These are phyloP conservation scores for Auricularia sp. DNA, from an alignment of 768 basidiomycete genomes.

Conservation along the genomic window DNA sequence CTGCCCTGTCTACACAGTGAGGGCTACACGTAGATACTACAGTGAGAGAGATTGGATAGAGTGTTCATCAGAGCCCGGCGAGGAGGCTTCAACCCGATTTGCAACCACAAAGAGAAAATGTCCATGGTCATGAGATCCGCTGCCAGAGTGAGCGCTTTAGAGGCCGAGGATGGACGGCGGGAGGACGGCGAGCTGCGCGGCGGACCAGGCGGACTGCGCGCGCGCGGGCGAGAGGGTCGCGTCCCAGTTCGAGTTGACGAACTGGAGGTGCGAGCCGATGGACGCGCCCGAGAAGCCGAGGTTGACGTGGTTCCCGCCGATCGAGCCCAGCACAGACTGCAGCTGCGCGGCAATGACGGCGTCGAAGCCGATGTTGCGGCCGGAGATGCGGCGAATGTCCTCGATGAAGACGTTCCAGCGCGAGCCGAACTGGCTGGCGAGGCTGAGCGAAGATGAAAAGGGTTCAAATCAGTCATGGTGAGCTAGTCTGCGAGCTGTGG, in stretches of 20 bases:
- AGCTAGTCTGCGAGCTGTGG: too few relatives aligned
- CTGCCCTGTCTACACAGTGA: too few relatives aligned
- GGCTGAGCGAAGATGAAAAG: background rate
- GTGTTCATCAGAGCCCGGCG: too few relatives aligned
- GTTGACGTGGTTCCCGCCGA: background rate
- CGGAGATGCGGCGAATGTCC: background rate
- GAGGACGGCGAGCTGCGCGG: background rate
- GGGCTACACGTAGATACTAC: too few relatives aligned
- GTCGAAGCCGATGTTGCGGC: background rate
- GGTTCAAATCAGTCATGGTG: too few relatives aligned
- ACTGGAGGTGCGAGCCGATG: background rate
- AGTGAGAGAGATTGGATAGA: too few relatives aligned
- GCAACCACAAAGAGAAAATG: too few relatives aligned
- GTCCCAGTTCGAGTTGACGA: background rate
- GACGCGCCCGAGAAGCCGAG: background rate
- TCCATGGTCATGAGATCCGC: too few relatives aligned
- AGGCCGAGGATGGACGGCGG: background rate
- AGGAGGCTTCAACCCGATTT: too few relatives aligned
- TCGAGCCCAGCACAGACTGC: background rate
- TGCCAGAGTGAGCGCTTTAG: background rate
- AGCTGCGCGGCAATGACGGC: background rate
- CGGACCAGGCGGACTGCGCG: background rate
- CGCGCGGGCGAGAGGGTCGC: background rate
- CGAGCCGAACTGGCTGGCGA: background rate
- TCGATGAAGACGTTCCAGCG: background rate